phyloP scores from a whole-genome alignment of 2,329 filamentous ascomycete species.

The Aureobasidium uvarum region DNA sequence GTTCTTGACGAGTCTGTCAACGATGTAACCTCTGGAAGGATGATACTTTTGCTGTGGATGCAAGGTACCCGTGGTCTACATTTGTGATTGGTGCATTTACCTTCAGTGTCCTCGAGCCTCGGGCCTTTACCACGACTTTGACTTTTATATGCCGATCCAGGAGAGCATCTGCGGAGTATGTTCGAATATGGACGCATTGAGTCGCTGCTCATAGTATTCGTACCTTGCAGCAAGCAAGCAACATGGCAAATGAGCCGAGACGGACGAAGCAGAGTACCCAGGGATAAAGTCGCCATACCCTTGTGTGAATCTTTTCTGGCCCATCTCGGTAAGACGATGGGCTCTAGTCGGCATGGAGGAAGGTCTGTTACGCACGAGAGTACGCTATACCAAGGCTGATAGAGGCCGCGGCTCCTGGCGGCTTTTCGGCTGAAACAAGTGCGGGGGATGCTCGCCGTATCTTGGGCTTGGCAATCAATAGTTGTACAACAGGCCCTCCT shows the following conservation, averaged over 20 bases:
- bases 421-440: slow-evolving; percentile 18
- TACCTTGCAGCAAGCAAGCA: not conserved
- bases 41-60: slow-evolving; percentile 2
- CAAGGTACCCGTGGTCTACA: slow-evolving; percentile 11
- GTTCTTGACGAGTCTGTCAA: not conserved
- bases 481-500: not conserved
- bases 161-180: not conserved
- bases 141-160: slow-evolving; percentile 9
- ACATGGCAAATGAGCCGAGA: not conserved
- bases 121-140: not conserved
- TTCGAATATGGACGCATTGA: not conserved
- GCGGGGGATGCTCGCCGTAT: slow-evolving; percentile 6
- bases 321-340: not conserved
- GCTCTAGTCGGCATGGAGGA: not conserved
- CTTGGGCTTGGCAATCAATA: slow-evolving; percentile 4
- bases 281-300: not conserved
- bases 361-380: slow-evolving; percentile 2
- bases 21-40: not conserved
- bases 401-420: not conserved
- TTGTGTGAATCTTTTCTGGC: not conserved
- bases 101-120: not conserved
- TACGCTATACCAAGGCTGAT: not conserved
- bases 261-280: not conserved
- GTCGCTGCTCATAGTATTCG: not conserved
- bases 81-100: slow-evolving; percentile 18